phyloP scores from a whole-genome alignment of 2,329 filamentous ascomycete species.

The Emericellopsis atlantica region DNA sequence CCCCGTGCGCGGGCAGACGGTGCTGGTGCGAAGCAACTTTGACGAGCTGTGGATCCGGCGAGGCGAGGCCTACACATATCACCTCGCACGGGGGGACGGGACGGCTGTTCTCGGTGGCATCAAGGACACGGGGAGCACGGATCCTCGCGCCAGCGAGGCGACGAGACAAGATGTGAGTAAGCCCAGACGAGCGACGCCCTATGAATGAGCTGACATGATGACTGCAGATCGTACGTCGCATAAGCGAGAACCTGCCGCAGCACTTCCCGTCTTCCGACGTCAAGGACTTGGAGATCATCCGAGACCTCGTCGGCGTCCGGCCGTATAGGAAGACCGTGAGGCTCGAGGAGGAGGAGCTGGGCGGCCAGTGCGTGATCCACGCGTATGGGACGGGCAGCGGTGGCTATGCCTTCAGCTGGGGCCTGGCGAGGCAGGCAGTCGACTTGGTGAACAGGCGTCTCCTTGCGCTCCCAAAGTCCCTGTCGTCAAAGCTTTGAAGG shows the following conservation, averaged over 20 bases:
- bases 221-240: slow-evolving; percentile 3
- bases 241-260: slow-evolving; percentile 3
- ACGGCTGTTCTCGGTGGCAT: slow-evolving; percentile 8
- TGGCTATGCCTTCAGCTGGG: slow-evolving; percentile 1
- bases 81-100: slow-evolving; percentile 7
- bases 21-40: slow-evolving; percentile 5
- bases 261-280: not conserved
- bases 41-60: slow-evolving; percentile 4
- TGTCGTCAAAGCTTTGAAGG: too few species aligned
- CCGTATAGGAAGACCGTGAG: not conserved
- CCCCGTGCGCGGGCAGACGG: slow-evolving; percentile 6
- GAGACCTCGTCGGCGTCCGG: slow-evolving; percentile 1
- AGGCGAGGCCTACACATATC: slow-evolving; percentile 6
- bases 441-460: too few species aligned
- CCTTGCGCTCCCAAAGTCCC: too few species aligned
- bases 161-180: not conserved
- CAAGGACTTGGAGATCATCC: not conserved
- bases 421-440: not conserved
- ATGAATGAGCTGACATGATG: not conserved
- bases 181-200: not conserved
- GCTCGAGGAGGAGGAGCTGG: not conserved
- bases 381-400: not conserved
- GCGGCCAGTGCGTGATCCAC: slow-evolving; percentile 1
- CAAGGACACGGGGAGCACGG: slow-evolving; percentile 3
- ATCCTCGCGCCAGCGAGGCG: slow-evolving; percentile 3